Conservation (phyloP, 2,329 filamentous ascomycete genomes). For the Aphanoascus verrucosus region DNA sequence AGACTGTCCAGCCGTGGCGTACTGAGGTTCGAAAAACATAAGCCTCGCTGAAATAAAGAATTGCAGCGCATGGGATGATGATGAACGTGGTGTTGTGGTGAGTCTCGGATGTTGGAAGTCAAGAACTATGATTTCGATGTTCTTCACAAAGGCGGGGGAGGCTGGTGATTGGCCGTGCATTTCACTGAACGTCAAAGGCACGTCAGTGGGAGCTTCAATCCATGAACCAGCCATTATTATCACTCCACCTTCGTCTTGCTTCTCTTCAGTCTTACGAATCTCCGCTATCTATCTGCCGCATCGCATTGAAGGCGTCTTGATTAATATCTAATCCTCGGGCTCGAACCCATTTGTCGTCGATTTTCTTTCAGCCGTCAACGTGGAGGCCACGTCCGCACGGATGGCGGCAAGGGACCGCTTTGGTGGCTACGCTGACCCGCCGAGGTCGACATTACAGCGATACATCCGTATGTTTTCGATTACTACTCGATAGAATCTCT, state of each 20-base stretch:
- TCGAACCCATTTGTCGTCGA: background rate
- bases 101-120: background rate
- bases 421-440: constrained; percentile 65
- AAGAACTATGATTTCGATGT: background rate
- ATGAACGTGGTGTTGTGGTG: background rate
- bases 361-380: constrained; percentile 28
- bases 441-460: constrained; percentile 78
- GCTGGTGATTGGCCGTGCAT: constrained; percentile 5
- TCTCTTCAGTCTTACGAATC: background rate
- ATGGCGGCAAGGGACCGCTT: constrained; percentile 94
- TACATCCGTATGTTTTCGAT: constrained; percentile 57
- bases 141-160: background rate
- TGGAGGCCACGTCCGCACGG: constrained; percentile 93
- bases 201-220: constrained; percentile 7
- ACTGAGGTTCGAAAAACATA: background rate
- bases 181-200: constrained; percentile 1
- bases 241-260: background rate
- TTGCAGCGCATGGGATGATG: background rate
- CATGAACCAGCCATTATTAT: background rate
- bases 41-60: background rate
- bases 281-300: background rate
- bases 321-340: background rate
- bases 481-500: background rate
- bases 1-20: no score
- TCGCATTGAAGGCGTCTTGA: background rate